Base-by-base conservation (phyloP, 1,139 yeast genomes). In the Fermentozyma sake region DNA sequence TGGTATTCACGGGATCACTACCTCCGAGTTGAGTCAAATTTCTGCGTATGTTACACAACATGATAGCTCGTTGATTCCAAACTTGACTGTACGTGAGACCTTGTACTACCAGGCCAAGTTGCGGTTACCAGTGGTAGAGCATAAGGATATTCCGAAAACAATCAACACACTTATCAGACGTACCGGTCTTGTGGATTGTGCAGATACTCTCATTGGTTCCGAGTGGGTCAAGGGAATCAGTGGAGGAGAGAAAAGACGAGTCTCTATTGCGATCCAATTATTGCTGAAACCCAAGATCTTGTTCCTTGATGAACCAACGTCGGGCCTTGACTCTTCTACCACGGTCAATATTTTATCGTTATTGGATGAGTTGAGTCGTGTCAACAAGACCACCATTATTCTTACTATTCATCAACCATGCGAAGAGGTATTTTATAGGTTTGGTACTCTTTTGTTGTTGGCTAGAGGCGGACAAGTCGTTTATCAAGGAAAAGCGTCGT, bases 221-320 rank as follows among this genome's bases (percentile, higher is more conserved):
- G 47, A 37, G 10, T 28, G 32, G 7, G 38, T 35, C 7, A 51
- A 51, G 25, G 56, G 56, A 1, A 48, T 49, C 14, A 45, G 52
- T 18, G 56, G 56, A 1, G 56, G 56, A 2, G 55, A 50, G 26
- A 49, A 48, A 30, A 34, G 56, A 16, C 31, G 56, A 10, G 51
- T 50, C 6, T 48, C 53, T 1, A 49, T 50, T 24, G 54, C 53
- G 6, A 43, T 48, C 11, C 56, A 50, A 26, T 38, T 50, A n/a
- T 34, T 50, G 9, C 38, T 45, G 16, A 36, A 38, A 14, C 56
- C 56, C n/a, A 48, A 42, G 26, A 37, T 50, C 14, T 33, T 50
- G n/a, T 48, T 50, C 20, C 37, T 50, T 27, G 55, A 50, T 20
- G 55, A 50, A 29, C 55, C 55, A 0, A 50, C 55, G 1, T 49